These are phyloP conservation scores for Didymellaceae sp. DNA, from an alignment of 2,329 filamentous ascomycete species.

Conservation along the genomic window DNA sequence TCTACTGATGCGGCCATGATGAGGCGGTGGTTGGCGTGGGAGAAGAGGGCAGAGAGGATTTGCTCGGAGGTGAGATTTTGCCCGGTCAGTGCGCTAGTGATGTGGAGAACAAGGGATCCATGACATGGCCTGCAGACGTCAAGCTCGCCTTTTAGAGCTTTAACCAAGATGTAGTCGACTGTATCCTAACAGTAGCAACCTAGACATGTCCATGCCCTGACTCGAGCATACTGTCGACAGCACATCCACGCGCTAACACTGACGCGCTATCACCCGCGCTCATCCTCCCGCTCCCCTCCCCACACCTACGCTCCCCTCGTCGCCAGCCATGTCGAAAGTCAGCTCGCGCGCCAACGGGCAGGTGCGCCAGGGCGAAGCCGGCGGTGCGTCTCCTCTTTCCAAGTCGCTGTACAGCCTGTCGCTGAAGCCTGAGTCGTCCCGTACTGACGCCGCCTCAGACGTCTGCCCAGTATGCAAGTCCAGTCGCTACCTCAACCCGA, in stretches of 20 bases:
- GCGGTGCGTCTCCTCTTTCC: slow-evolving; percentile 47
- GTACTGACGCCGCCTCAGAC: slow-evolving; percentile 59
- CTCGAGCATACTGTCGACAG: no score
- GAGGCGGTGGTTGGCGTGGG: no score
- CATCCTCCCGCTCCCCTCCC: not conserved
- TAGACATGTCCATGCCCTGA: not conserved
- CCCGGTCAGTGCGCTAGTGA: slow-evolving; percentile 21
- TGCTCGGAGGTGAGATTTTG: slow-evolving; percentile 6
- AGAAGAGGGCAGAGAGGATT: slow-evolving; percentile 3
- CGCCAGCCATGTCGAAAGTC: slow-evolving; percentile 44
- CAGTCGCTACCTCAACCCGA: slow-evolving; percentile 89
- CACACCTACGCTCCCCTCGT: not conserved
- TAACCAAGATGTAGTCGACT: not conserved
- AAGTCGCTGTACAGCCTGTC: slow-evolving; percentile 40
- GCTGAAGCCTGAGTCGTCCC: slow-evolving; percentile 22
- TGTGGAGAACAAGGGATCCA: slow-evolving; percentile 17
- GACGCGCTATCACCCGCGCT: no score
- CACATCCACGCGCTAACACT: no score
- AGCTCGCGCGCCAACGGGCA: slow-evolving; percentile 36
- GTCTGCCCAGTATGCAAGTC: slow-evolving; percentile 98
- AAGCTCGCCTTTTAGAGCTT: not conserved
- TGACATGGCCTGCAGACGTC: slow-evolving; percentile 8
- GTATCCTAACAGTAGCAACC: not conserved
- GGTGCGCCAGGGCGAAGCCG: slow-evolving; percentile 43
- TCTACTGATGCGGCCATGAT: slow-evolving; percentile 38